Percentiles rank a stretch among this genome's conserved stretches.
phyloP scores from a whole-genome alignment of 1,139 yeast species.

The Sugiyamaella grinbergsii region DNA sequence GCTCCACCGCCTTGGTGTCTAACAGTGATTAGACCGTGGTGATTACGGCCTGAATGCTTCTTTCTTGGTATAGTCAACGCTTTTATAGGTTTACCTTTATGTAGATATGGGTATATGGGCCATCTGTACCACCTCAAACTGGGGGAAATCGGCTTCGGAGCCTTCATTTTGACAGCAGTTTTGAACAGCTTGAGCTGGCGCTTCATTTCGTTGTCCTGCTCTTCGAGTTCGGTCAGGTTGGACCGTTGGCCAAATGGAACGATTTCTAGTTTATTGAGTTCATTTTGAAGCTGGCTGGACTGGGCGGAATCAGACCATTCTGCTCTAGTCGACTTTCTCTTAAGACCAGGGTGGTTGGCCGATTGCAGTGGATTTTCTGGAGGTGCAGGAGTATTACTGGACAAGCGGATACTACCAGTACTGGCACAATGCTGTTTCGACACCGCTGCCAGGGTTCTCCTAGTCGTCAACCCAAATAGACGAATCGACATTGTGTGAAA shows the following conservation, averaged over 20 bases:
- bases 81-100: slow-evolving; percentile 80
- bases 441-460: neutral
- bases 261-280: slow-evolving; percentile 29
- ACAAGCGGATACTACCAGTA: slow-evolving; percentile 2
- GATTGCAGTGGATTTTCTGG: neutral
- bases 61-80: slow-evolving; percentile 75
- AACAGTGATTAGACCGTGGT: slow-evolving; percentile 83
- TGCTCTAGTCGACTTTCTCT: slow-evolving; percentile 22
- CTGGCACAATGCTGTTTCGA: neutral
- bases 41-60: slow-evolving; percentile 85
- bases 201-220: slow-evolving; percentile 70
- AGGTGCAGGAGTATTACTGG: neutral
- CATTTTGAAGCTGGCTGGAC: slow-evolving; percentile 27
- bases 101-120: slow-evolving; percentile 84
- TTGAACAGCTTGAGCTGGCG: slow-evolving; percentile 74
- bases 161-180: slow-evolving; percentile 70
- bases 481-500: slow-evolving; percentile 7
- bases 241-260: slow-evolving; percentile 37
- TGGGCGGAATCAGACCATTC: slow-evolving; percentile 25
- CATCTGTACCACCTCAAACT: slow-evolving; percentile 87
- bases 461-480: slow-evolving; percentile 2
- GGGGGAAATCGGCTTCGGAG: slow-evolving; percentile 80
- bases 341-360: slow-evolving; percentile 23
- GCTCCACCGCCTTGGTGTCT: slow-evolving; percentile 98
- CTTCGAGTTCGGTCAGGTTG: slow-evolving; percentile 66